These are phyloP conservation scores for Fonsecaea pugnacius DNA, from an alignment of 2,329 filamentous ascomycete species.

Conservation along the genomic window DNA sequence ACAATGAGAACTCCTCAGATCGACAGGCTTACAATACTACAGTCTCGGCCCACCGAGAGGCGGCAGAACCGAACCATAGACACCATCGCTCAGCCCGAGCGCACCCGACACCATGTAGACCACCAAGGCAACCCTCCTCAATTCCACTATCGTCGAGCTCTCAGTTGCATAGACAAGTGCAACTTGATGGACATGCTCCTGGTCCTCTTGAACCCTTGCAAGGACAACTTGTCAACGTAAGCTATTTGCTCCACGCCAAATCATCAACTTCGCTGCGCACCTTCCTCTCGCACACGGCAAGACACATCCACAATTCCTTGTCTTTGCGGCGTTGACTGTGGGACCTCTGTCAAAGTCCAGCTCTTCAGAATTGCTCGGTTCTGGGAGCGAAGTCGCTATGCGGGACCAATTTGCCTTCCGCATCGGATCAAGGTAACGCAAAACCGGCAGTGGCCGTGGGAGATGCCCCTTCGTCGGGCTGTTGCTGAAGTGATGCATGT, in stretches of 20 bases:
- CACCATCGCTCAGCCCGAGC: not conserved
- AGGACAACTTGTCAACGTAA: slow-evolving; percentile 24
- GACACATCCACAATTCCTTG: slow-evolving; percentile 31
- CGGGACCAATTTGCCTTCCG: not conserved
- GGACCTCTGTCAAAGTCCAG: not conserved
- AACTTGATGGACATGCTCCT: slow-evolving; percentile 26
- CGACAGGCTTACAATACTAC: not conserved
- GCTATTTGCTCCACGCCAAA: not conserved
- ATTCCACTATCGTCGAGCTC: not conserved
- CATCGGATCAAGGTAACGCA: not conserved
- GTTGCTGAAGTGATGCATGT: not conserved
- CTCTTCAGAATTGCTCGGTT: not conserved
- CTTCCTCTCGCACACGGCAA: slow-evolving; percentile 28
- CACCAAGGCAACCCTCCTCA: not conserved
- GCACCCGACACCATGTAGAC: not conserved
- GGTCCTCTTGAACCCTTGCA: slow-evolving; percentile 26
- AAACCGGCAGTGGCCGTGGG: not conserved
- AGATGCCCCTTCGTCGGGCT: not conserved
- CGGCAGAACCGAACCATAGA: not conserved
- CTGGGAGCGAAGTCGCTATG: not conserved
- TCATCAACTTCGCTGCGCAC: slow-evolving; percentile 1
- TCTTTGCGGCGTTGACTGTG: slow-evolving; percentile 11
- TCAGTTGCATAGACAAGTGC: slow-evolving; percentile 32
- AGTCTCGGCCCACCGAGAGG: not conserved
- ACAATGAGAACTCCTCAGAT: not conserved